Evolutionary conservation across 768 basidiomycete genomes (phyloP), one percentile per base, ranked within the genome.

Genomic region (Suillus decipiens): DNA sequence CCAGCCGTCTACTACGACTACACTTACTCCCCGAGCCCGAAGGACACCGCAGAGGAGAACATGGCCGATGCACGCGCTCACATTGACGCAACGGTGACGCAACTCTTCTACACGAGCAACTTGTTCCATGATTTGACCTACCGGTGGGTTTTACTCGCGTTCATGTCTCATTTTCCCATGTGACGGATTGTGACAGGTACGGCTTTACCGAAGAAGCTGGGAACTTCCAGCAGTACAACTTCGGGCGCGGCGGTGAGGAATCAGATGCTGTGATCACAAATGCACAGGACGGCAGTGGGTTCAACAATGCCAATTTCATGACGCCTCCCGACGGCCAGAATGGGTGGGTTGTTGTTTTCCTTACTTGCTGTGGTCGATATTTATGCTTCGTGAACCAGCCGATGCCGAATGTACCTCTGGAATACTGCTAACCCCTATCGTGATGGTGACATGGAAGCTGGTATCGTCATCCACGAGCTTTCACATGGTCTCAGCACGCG

Each of bases 211-310:
- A 98, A 75, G 81, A 81, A 10, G 78, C 91, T 2, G 96, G 96
- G 15, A 98, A 99, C 83, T 99, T 99, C 89, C 96, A 99, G 77
- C 93, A 95, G 70, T 85, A 93, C 83, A 99, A 99, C 86, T 96
- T 96, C 69, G 95, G 88, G 1, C 87, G 88, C 45, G 96, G 96
- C 33, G 96, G 96, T 24, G 76, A 77, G 60, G 95, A 94, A 71
- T 86, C 86, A 66, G 95, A 99, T 67, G 95, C 88, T 37, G 93
- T 99, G 63, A 94, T 97, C 64, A 87, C 92, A 60, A 96, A 96
- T 70, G 96, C 96, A 2, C 95, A 98, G 76, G 96, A 98, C 68
- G 96, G 96, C 45, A 89, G 87, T 15, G 96, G 95, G 1, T 95
- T 86, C 79, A 95, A 93, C 80, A 93, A 93, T 63, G 93, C 92